phyloP scores from a whole-genome alignment of 139 green algal species.

The Tetradesmus obliquus region DNA sequence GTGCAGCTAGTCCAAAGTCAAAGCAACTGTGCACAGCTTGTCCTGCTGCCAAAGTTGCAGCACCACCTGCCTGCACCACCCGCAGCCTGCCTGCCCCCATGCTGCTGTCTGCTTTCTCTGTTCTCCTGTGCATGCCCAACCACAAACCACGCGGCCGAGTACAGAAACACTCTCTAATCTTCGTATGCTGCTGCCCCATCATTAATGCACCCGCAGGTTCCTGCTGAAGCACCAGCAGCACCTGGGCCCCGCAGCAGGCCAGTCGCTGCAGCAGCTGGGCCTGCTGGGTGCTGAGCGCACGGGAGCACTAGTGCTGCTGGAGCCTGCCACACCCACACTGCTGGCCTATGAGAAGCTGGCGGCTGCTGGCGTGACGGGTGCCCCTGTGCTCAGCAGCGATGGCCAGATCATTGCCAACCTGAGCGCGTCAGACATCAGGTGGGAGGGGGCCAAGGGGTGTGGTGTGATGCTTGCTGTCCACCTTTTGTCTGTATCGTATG shows the following conservation, averaged over 20 bases:
- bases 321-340: conserved; percentile 72
- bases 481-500: no score
- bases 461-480: no score
- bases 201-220: background rate
- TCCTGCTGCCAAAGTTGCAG: no score
- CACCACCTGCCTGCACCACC: no score
- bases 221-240: conserved; percentile 47
- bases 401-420: conserved; percentile 84
- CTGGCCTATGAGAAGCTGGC: conserved; percentile 76
- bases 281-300: conserved; percentile 43
- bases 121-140: background rate
- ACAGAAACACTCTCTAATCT: no score
- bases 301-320: conserved; percentile 58
- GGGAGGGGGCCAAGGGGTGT: background rate
- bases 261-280: conserved; percentile 53
- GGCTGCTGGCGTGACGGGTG: conserved; percentile 64
- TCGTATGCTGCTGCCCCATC: no score
- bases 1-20: no score
- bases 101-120: background rate
- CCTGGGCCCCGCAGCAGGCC: conserved; percentile 44
- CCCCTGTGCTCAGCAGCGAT: conserved; percentile 68
- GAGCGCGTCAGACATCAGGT: conserved; percentile 78
- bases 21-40: no score
- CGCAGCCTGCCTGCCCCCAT: background rate
- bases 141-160: background rate